A percentile compares a stretch with the other conserved stretches of the same genome.
Evolutionary conservation across 306 rosid species (phyloP).

Genomic region (Prunus padus): DNA sequence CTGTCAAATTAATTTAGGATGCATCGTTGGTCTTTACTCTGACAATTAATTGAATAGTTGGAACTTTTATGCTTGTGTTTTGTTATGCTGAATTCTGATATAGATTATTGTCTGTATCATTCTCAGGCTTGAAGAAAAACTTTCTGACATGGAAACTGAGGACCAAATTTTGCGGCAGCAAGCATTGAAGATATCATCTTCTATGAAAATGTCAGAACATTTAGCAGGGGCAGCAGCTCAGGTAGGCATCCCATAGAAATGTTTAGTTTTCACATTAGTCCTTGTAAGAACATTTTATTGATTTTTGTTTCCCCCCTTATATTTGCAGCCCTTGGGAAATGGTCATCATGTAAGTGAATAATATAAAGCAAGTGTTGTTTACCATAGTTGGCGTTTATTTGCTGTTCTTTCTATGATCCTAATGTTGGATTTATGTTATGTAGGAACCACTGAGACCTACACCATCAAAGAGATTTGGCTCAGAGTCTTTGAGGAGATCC

Average conservation of each 20-base stretch:
- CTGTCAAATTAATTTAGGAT: conserved; percentile 20
- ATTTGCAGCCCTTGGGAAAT: conserved; percentile 60
- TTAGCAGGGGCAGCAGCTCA: conserved; percentile 30
- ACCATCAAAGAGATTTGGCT: conserved; percentile 56
- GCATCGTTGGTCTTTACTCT: conserved; percentile 4
- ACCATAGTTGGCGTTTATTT: conserved; percentile 9
- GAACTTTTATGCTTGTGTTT: neutral
- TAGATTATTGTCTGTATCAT: conserved; percentile 20
- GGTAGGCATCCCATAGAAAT: conserved; percentile 43
- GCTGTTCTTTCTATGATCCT: conserved; percentile 20
- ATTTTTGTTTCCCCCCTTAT: conserved; percentile 28
- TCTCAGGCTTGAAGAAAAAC: conserved; percentile 84
- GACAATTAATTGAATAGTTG: neutral
- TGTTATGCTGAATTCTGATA: conserved; percentile 12
- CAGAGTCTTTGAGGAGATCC: conserved; percentile 61
- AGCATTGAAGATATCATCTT: conserved; percentile 56
- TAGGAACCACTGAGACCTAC: conserved; percentile 42
- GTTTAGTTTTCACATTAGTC: conserved; percentile 6
- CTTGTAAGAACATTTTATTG: conserved; percentile 31
- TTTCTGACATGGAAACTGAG: conserved; percentile 81
- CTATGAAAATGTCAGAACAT: conserved; percentile 59
- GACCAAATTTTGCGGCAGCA: conserved; percentile 75
- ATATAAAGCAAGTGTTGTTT: conserved; percentile 12
- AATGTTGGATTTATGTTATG: conserved; percentile 22
- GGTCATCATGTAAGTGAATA: conserved; percentile 69